phyloP scores from a whole-genome alignment of 495 filamentous ascomycete species.

The Penicilliopsis zonata region DNA sequence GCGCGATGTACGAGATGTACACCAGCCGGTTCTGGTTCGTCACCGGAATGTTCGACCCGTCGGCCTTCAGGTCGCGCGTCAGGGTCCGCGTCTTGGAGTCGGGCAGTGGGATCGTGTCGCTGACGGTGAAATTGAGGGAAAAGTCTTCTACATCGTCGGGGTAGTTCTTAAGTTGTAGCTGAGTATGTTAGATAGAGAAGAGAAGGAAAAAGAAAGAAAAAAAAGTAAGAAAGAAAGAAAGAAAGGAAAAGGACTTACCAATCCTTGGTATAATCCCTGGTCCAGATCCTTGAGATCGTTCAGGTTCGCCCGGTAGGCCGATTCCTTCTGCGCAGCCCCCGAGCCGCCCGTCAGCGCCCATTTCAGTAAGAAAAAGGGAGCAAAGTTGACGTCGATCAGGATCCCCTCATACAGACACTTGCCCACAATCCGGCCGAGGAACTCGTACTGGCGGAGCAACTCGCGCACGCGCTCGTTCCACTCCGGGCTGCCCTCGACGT shows the following conservation, averaged over 20 bases:
- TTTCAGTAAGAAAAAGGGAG: conserved; percentile 90
- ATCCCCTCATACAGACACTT: conserved; percentile 99
- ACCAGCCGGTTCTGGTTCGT: conserved; percentile 83
- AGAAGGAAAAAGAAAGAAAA: background rate
- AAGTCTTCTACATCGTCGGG: conserved; percentile 68
- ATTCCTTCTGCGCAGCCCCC: conserved; percentile 47
- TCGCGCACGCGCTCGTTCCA: conserved; percentile 48
- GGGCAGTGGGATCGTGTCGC: conserved; percentile 55
- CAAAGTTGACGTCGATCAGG: conserved; percentile 86
- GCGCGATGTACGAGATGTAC: conserved; percentile 88
- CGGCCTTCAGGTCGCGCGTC: conserved; percentile 61
- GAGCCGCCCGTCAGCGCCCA: conserved; percentile 71
- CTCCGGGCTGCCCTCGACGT: conserved; percentile 37
- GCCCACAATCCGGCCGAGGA: conserved; percentile 81
- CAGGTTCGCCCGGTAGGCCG: conserved; percentile 71
- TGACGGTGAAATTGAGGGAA: conserved; percentile 79
- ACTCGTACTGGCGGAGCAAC: conserved; percentile 72
- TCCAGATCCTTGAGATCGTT: conserved; percentile 93
- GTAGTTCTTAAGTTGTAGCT: conserved; percentile 81
- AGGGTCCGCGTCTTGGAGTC: conserved; percentile 33
- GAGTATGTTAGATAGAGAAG: too few relatives aligned
- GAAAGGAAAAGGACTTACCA: conserved; percentile 35
- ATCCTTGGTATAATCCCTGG: conserved; percentile 82
- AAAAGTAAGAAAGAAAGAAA: background rate
- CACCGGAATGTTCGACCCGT: conserved; percentile 66